Evolutionary conservation across 495 filamentous ascomycete species (phyloP).

Genomic region (Penicillium cosmopolitanum): DNA sequence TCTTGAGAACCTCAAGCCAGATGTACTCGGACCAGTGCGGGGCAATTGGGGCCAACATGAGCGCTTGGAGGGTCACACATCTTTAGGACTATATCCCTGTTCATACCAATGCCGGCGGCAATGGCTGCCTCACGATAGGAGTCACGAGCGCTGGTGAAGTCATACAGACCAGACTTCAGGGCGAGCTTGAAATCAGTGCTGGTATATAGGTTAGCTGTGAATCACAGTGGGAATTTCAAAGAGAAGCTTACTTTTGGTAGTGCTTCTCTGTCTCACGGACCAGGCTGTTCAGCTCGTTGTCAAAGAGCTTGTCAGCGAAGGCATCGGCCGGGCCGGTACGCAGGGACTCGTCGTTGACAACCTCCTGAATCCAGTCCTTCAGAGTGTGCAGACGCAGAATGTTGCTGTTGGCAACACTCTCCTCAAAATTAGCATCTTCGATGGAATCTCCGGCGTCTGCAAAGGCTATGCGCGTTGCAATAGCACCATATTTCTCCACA

Average conservation of each 20-base stretch:
- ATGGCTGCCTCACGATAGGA: conserved; percentile 82
- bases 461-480: conserved; percentile 87
- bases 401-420: conserved; percentile 87
- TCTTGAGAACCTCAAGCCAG: conserved; percentile 84
- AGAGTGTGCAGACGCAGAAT: conserved; percentile 85
- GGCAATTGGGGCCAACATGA: conserved; percentile 76
- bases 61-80: too few relatives aligned
- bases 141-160: conserved; percentile 84
- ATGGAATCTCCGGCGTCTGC: conserved; percentile 95
- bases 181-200: conserved; percentile 87
- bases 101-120: conserved; percentile 78
- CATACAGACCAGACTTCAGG: conserved; percentile 87
- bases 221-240: not conserved
- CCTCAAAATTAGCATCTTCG: conserved; percentile 96
- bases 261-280: conserved; percentile 72
- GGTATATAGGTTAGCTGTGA: conserved; percentile 34
- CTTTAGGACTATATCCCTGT: too few relatives aligned
- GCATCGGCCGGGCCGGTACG: conserved; percentile 72
- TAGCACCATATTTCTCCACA: conserved; percentile 90
- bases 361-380: conserved; percentile 91
- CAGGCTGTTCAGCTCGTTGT: conserved; percentile 90
- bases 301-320: conserved; percentile 88
- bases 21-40: conserved; percentile 96
- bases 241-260: conserved; percentile 64
- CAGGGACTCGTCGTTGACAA: conserved; percentile 69